Conservation (phyloP, 352 stramenopile species). For the Phytophthora quininea region DNA sequence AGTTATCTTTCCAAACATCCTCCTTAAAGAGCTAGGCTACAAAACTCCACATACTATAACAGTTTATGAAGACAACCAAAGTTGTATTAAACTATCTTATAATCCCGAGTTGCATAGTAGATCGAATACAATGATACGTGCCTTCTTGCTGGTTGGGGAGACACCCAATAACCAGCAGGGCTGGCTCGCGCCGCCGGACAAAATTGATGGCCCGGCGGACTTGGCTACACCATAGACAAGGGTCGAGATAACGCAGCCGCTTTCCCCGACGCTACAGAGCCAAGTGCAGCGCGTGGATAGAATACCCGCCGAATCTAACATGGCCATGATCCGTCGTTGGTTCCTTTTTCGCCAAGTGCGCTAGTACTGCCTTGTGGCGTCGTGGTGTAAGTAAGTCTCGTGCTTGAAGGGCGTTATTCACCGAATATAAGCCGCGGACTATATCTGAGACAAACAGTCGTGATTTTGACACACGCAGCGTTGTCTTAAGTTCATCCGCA, state of each 20-base stretch:
- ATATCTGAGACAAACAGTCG: too few species aligned
- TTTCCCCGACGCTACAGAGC: neutral
- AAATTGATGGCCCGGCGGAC: neutral
- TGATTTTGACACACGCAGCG: too few species aligned
- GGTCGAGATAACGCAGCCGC: neutral
- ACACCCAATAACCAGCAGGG: neutral
- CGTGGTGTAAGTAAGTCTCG: too few species aligned
- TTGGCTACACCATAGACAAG: neutral
- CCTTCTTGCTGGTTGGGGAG: neutral
- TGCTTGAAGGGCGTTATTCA: too few species aligned
- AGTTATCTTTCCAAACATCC: constrained; percentile 18
- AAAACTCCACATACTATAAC: constrained; percentile 1
- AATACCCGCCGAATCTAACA: neutral
- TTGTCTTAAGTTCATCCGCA: too few species aligned
- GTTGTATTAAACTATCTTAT: constrained; percentile 1
- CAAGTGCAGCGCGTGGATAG: neutral
- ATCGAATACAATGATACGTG: constrained; percentile 1
- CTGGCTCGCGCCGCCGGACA: neutral
- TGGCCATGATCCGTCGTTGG: neutral
- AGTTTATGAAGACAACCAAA: constrained; percentile 1
- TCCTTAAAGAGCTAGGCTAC: neutral
- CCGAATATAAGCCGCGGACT: too few species aligned
- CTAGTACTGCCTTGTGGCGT: neutral
- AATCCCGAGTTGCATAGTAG: neutral
- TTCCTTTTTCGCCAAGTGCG: neutral